Percentiles rank a stretch among this genome's conserved stretches.
These are phyloP conservation scores for Chenopodium suecicum DNA, from an alignment of 148 eudicot species.

Conservation along the genomic window DNA sequence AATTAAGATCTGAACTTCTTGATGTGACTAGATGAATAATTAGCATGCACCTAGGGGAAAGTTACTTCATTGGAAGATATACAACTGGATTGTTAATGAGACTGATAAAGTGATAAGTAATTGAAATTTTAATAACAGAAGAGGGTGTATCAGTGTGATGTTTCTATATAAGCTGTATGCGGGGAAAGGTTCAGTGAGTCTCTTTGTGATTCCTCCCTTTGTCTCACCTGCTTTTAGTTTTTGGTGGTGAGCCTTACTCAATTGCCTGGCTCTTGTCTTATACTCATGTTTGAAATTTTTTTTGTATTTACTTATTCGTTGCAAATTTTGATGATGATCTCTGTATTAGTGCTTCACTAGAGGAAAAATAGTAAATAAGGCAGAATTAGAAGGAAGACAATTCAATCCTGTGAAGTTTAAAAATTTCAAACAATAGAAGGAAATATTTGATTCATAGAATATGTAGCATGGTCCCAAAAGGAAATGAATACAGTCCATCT, in stretches of 20 bases:
- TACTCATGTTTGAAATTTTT: neutral
- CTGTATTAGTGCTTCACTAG: neutral
- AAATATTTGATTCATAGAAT: neutral
- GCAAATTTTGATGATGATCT: neutral
- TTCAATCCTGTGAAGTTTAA: no score
- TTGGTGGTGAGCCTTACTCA: neutral
- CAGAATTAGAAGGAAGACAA: neutral
- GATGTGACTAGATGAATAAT: neutral
- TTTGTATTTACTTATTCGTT: neutral
- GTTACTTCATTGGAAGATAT: neutral
- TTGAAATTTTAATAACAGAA: neutral
- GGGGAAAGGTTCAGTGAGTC: neutral
- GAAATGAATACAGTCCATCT: neutral
- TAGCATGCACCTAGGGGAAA: neutral
- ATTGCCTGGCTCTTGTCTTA: neutral
- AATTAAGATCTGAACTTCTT: neutral
- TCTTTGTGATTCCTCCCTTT: neutral
- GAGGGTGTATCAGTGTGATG: neutral
- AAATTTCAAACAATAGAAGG: neutral
- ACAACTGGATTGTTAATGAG: neutral
- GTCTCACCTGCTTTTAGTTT: neutral
- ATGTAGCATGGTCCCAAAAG: neutral
- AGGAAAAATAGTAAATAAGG: neutral
- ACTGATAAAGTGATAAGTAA: neutral
- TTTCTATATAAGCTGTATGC: neutral